phyloP scores from a whole-genome alignment of 192 early-diverging fungal species.

The Pilaira anomala region DNA sequence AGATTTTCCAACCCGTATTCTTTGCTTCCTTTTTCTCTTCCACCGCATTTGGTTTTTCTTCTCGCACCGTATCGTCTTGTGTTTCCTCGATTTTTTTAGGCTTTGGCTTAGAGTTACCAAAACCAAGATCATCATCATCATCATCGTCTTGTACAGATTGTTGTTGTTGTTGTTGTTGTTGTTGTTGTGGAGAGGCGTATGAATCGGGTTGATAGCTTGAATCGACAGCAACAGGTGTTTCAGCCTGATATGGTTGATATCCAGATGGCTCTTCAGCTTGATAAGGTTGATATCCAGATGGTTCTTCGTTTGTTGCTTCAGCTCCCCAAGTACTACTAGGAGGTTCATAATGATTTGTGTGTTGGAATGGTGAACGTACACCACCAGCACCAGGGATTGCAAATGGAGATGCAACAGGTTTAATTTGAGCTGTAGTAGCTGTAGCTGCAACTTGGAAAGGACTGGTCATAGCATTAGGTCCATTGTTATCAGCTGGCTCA shows the following conservation, averaged over 20 bases:
- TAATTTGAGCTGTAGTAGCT: too few relatives aligned
- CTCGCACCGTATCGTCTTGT: slow-evolving; percentile 31
- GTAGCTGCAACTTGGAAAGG: background rate
- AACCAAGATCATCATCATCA: slow-evolving; percentile 59
- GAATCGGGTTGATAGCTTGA: slow-evolving; percentile 20
- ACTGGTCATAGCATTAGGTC: background rate
- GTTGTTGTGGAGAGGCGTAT: slow-evolving; percentile 8
- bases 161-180: too few relatives aligned
- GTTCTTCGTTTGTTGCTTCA: slow-evolving; percentile 6
- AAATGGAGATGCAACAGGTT: slow-evolving; percentile 6
- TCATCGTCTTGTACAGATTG: background rate
- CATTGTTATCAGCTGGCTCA: background rate
- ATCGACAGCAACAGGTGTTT: background rate
- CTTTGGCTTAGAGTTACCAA: slow-evolving; percentile 52
- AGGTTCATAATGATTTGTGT: background rate
- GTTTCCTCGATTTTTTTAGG: slow-evolving; percentile 2
- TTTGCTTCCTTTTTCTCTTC: slow-evolving; percentile 12
- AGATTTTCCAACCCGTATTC: slow-evolving; percentile 26
- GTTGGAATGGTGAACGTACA: background rate
- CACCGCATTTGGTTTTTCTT: slow-evolving; percentile 27
- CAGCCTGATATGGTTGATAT: background rate
- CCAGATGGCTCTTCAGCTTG: too few relatives aligned
- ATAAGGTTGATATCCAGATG: slow-evolving; percentile 12
- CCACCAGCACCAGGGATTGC: slow-evolving; percentile 6
- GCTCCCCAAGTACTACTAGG: background rate